phyloP scores from a whole-genome alignment of 164 flowering plant species.

The Vitis cinerea region DNA sequence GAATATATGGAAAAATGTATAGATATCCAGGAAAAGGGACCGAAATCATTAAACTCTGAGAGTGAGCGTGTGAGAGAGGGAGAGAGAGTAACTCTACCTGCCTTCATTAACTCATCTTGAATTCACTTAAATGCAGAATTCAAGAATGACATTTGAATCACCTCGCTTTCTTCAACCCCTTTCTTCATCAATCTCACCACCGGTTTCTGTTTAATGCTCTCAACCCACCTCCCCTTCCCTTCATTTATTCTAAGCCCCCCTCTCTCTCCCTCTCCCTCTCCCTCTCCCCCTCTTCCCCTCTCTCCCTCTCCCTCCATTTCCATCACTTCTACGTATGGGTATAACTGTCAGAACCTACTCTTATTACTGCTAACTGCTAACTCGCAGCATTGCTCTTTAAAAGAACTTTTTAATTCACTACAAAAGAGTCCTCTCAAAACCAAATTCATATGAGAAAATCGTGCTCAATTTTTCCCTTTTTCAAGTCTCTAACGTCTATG shows the following conservation, averaged over 20 bases:
- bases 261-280: slow-evolving; percentile 6
- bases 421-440: no score
- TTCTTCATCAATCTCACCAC: slow-evolving; percentile 21
- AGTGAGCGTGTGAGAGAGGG: slow-evolving; percentile 7
- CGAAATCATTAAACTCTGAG: neutral
- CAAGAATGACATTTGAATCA: slow-evolving; percentile 22
- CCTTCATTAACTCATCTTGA: slow-evolving; percentile 41
- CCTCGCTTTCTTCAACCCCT: slow-evolving; percentile 14
- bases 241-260: slow-evolving; percentile 17
- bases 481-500: no score
- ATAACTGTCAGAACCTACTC: slow-evolving; percentile 16
- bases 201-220: slow-evolving; percentile 30
- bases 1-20: neutral
- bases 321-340: slow-evolving; percentile 11
- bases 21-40: slow-evolving; percentile 1
- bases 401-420: no score
- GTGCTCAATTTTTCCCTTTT: no score
- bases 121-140: slow-evolving; percentile 47
- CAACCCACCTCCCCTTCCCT: slow-evolving; percentile 34
- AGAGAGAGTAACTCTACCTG: slow-evolving; percentile 27
- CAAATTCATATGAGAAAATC: no score
- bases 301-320: neutral
- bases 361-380: no score
- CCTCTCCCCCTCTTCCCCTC: neutral
- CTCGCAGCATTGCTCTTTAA: no score